Evolutionary conservation across 768 basidiomycete species (phyloP).

Genomic region (Paxillus rubicundulus): DNA sequence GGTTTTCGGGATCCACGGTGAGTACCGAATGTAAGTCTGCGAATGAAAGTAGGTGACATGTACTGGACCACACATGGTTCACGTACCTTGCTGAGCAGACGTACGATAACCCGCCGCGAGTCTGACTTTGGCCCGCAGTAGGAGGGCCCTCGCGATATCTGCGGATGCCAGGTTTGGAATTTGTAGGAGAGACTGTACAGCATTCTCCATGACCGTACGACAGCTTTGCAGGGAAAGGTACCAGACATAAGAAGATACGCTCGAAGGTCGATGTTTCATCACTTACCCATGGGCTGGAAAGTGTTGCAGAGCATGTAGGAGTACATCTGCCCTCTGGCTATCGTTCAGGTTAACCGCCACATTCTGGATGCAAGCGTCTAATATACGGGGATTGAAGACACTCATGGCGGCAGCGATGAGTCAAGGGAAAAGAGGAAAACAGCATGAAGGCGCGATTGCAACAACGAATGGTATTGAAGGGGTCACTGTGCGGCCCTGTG

Average conservation of each 20-base stretch:
- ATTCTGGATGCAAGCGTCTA: conserved; percentile 74
- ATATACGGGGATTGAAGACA: conserved; percentile 73
- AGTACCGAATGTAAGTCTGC: conserved; percentile 68
- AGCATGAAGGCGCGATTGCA: not conserved
- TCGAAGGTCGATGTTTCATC: not conserved
- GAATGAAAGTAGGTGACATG: not conserved
- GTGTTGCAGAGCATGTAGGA: conserved; percentile 80
- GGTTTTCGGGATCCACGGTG: conserved; percentile 62
- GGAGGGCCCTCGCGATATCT: conserved; percentile 56
- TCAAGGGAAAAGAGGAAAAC: not conserved
- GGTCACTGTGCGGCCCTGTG: not conserved
- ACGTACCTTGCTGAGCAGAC: conserved; percentile 62
- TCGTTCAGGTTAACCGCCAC: conserved; percentile 55
- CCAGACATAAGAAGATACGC: conserved; percentile 2
- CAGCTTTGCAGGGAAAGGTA: conserved; percentile 31
- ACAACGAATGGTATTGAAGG: not conserved
- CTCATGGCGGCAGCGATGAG: conserved; percentile 38
- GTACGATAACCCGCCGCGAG: conserved; percentile 57
- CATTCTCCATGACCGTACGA: conserved; percentile 68
- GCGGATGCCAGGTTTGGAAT: conserved; percentile 50
- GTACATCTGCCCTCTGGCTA: conserved; percentile 65
- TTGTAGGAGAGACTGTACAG: conserved; percentile 66
- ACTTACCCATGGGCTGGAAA: conserved; percentile 68
- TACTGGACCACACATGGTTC: not conserved
- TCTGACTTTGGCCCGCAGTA: conserved; percentile 65